Evolutionary conservation across 495 filamentous ascomycete species (phyloP).

Genomic region (Aspergillus funiculosus): DNA sequence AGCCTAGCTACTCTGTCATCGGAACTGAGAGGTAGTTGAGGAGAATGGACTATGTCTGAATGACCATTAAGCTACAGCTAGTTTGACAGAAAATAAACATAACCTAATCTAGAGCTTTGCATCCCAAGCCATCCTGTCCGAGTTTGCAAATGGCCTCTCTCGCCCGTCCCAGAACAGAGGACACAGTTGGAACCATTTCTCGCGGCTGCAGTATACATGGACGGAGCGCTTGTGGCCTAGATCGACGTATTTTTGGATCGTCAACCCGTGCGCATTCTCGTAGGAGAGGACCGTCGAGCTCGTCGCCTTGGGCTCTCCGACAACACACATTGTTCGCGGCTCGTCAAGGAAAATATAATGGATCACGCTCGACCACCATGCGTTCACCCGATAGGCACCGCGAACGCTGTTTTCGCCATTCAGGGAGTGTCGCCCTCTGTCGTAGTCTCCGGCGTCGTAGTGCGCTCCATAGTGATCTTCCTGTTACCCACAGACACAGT

Average conservation of each 20-base stretch:
- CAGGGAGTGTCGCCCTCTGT: slow-evolving; percentile 63
- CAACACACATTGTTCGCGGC: slow-evolving; percentile 54
- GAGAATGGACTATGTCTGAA: no score
- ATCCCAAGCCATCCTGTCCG: slow-evolving; percentile 46
- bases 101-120: slow-evolving; percentile 35
- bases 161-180: slow-evolving; percentile 49
- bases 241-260: slow-evolving; percentile 60
- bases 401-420: slow-evolving; percentile 59
- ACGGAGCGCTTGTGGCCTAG: slow-evolving; percentile 61
- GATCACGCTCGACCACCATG: slow-evolving; percentile 64
- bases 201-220: slow-evolving; percentile 53
- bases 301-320: slow-evolving; percentile 61
- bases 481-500: slow-evolving; percentile 43
- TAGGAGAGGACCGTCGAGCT: slow-evolving; percentile 57
- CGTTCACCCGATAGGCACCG: slow-evolving; percentile 59
- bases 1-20: no score
- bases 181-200: slow-evolving; percentile 64
- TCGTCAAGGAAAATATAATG: slow-evolving; percentile 69
- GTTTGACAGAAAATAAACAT: no score
- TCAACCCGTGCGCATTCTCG: slow-evolving; percentile 60
- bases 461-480: slow-evolving; percentile 63
- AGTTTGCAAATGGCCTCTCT: slow-evolving; percentile 39
- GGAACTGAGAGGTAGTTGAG: no score
- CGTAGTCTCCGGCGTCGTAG: slow-evolving; percentile 56
- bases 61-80: no score